These are phyloP conservation scores for Ganoderma lucidum DNA, from an alignment of 1,284 basidiomycete species.

Conservation along the genomic window DNA sequence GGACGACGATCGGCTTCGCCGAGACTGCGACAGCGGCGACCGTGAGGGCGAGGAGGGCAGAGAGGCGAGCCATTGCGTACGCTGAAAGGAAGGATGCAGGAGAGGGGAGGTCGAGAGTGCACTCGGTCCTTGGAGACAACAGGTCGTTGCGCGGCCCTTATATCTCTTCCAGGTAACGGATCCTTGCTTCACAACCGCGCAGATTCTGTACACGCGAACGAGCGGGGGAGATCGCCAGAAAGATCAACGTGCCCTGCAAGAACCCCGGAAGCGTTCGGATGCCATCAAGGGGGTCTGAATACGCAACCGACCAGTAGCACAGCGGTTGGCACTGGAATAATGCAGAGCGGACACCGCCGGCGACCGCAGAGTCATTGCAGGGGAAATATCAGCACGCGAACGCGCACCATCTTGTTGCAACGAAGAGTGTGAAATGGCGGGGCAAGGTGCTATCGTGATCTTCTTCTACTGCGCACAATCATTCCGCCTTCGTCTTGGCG, in stretches of 20 bases:
- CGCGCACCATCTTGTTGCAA: constrained; percentile 13
- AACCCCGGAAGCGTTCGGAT: not conserved
- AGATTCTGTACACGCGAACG: not conserved
- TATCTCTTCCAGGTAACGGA: not conserved
- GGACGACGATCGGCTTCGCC: constrained; percentile 36
- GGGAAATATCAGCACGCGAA: constrained; percentile 11
- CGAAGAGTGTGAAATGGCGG: constrained; percentile 6
- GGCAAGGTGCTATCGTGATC: constrained; percentile 9
- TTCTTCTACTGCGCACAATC: not conserved
- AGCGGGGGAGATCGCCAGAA: not conserved
- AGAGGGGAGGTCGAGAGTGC: constrained; percentile 8
- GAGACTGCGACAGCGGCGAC: constrained; percentile 27
- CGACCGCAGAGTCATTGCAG: not conserved
- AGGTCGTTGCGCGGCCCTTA: not conserved
- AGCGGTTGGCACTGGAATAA: not conserved
- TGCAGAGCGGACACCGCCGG: not conserved
- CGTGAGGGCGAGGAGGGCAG: constrained; percentile 31
- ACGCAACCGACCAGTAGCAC: not conserved
- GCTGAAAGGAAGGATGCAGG: constrained; percentile 3
- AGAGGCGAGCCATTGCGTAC: constrained; percentile 30
- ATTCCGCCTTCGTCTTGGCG: not conserved
- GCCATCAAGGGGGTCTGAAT: not conserved
- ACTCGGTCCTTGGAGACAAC: constrained; percentile 17
- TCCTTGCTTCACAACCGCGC: not conserved
- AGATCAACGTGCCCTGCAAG: not conserved